These are phyloP conservation scores for Pholiota conissans DNA, from an alignment of 768 basidiomycete species.

Conservation along the genomic window DNA sequence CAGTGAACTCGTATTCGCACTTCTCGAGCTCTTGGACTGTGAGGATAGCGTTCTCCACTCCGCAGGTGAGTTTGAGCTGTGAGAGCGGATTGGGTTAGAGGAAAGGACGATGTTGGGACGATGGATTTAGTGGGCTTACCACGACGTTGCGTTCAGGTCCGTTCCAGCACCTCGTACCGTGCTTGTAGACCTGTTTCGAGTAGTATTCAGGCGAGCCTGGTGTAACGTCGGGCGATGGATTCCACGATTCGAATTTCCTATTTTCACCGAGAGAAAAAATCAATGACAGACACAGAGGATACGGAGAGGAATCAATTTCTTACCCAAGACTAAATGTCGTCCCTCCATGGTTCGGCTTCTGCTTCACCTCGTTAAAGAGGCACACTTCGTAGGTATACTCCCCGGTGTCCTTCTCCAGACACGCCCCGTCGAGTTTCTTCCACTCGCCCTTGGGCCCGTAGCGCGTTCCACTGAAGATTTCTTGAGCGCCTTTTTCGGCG, in stretches of 20 bases:
- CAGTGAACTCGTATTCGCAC: constrained; percentile 91
- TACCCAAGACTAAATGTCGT: constrained; percentile 81
- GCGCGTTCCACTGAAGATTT: constrained; percentile 62
- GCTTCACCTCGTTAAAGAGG: constrained; percentile 84
- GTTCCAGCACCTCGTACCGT: constrained; percentile 94
- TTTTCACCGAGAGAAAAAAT: background rate
- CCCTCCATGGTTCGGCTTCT: constrained; percentile 85
- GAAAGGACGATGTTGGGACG: background rate
- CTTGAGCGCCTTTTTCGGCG: constrained; percentile 56
- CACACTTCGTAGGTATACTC: constrained; percentile 98
- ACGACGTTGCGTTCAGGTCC: constrained; percentile 87
- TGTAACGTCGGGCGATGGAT: constrained; percentile 53
- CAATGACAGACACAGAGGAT: background rate
- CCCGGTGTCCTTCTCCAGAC: constrained; percentile 81
- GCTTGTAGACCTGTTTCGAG: constrained; percentile 75
- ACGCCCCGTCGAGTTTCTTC: constrained; percentile 89
- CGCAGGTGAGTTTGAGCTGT: constrained; percentile 85
- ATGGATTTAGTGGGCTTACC: constrained; percentile 37
- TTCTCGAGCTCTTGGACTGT: constrained; percentile 90
- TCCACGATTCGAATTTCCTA: constrained; percentile 83
- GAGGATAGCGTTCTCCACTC: constrained; percentile 77
- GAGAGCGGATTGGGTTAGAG: too few species aligned
- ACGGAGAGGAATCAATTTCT: background rate
- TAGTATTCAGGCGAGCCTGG: constrained; percentile 77
- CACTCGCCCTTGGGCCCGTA: constrained; percentile 88